A percentile compares a stretch with the other conserved stretches of the same genome.
These are phyloP conservation scores for Triangularia verruculosa DNA, from an alignment of 2,329 filamentous ascomycete genomes.

Conservation along the genomic window DNA sequence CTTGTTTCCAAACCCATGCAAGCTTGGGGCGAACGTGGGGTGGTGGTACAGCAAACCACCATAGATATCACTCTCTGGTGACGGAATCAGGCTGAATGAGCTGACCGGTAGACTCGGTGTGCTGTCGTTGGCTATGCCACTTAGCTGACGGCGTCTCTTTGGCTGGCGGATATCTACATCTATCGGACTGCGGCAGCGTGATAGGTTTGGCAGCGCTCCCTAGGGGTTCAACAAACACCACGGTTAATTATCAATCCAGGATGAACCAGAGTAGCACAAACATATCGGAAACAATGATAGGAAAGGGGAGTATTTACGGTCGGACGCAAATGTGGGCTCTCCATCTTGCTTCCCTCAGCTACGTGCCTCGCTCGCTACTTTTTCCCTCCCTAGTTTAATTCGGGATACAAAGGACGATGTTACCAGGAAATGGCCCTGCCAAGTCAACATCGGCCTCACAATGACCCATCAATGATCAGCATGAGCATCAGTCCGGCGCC, in stretches of 20 bases:
- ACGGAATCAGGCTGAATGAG: neutral
- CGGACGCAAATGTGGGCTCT: neutral
- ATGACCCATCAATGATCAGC: neutral
- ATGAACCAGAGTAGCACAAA: neutral
- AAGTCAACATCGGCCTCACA: neutral
- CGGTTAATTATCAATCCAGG: neutral
- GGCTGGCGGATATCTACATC: constrained; percentile 9
- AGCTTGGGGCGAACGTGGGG: neutral
- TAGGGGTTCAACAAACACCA: neutral
- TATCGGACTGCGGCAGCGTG: neutral
- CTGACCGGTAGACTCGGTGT: neutral
- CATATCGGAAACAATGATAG: neutral
- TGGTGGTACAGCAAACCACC: neutral
- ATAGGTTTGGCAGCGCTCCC: neutral
- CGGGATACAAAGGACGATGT: neutral
- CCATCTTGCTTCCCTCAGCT: neutral
- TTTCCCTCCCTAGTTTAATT: neutral
- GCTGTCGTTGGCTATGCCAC: neutral
- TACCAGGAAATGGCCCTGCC: neutral
- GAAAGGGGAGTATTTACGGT: neutral
- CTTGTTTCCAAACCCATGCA: neutral
- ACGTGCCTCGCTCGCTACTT: neutral
- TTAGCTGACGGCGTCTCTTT: neutral
- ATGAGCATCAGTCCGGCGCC: neutral
- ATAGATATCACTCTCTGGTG: neutral